phyloP scores from a whole-genome alignment of 1,139 yeast species.

The Tardiomyces blankii region DNA sequence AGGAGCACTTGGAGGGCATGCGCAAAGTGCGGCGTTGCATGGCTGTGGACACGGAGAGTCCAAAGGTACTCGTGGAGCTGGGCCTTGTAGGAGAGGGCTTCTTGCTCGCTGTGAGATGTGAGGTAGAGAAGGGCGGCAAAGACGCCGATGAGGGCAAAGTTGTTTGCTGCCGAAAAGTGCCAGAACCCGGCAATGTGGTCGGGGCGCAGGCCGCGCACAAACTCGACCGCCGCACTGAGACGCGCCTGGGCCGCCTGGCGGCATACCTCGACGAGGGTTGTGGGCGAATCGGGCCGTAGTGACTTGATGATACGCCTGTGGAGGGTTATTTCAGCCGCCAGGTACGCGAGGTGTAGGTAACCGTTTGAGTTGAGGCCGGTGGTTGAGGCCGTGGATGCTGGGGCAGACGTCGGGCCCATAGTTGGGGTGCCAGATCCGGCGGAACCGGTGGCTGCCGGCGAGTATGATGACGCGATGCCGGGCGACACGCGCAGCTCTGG shows the following conservation, averaged over 20 bases:
- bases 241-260: constrained; percentile 78
- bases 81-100: constrained; percentile 50
- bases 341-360: constrained; percentile 69
- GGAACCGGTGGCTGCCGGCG: constrained; percentile 36
- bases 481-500: constrained; percentile 51
- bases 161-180: constrained; percentile 73
- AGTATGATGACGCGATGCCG: constrained; percentile 47
- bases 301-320: constrained; percentile 65
- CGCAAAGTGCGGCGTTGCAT: constrained; percentile 64
- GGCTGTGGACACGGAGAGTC: constrained; percentile 59
- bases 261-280: constrained; percentile 60
- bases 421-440: not conserved
- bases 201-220: constrained; percentile 60
- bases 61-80: constrained; percentile 66
- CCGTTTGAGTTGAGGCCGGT: constrained; percentile 42
- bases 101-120: constrained; percentile 34
- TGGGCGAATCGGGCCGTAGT: constrained; percentile 34
- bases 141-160: constrained; percentile 71
- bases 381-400: constrained; percentile 9
- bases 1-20: constrained; percentile 61
- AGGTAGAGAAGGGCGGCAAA: constrained; percentile 65
- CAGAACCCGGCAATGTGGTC: constrained; percentile 83
- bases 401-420: too few species aligned
- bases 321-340: constrained; percentile 75
- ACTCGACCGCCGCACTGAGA: constrained; percentile 69